phyloP scores from a whole-genome alignment of 2,329 filamentous ascomycete genomes.

The Didymella lethalis region DNA sequence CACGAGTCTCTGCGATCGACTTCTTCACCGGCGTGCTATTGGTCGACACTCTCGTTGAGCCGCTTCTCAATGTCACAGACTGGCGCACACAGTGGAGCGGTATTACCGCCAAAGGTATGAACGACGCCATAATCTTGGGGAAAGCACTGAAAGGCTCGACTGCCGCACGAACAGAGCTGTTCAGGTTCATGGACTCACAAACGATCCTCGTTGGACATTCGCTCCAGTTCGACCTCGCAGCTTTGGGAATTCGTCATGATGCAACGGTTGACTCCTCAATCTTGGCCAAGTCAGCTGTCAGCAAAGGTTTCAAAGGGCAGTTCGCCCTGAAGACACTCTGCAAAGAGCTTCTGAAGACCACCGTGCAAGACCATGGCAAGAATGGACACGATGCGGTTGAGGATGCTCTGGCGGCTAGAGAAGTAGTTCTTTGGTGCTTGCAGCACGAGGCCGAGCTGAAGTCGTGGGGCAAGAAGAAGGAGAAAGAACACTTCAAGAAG shows the following conservation, averaged over 20 bases:
- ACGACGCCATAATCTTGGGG: slow-evolving; percentile 21
- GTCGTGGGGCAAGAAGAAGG: slow-evolving; percentile 4
- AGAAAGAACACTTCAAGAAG: neutral
- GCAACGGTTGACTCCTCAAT: slow-evolving; percentile 57
- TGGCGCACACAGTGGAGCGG: slow-evolving; percentile 55
- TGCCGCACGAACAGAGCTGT: slow-evolving; percentile 55
- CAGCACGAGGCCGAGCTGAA: neutral
- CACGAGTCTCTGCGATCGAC: slow-evolving; percentile 55
- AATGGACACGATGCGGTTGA: slow-evolving; percentile 13
- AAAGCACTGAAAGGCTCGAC: slow-evolving; percentile 53
- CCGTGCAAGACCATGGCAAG: slow-evolving; percentile 6
- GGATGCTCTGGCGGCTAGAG: slow-evolving; percentile 16
- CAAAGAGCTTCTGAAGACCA: slow-evolving; percentile 2
- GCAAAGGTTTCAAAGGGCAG: neutral
- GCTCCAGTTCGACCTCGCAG: slow-evolving; percentile 56
- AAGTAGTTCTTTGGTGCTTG: slow-evolving; percentile 18
- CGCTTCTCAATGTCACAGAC: slow-evolving; percentile 45
- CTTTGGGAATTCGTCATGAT: slow-evolving; percentile 54
- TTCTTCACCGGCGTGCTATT: slow-evolving; percentile 58
- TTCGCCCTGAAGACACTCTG: slow-evolving; percentile 16
- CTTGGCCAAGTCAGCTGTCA: slow-evolving; percentile 51
- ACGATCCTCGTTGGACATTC: slow-evolving; percentile 61
- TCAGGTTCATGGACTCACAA: slow-evolving; percentile 52
- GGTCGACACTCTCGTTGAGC: slow-evolving; percentile 55
- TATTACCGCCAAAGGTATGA: slow-evolving; percentile 45